A percentile compares a stretch with the other conserved stretches of the same genome.
Evolutionary conservation across 352 stramenopile genomes (phyloP).

Genomic region (Phytophthora agathidicida): DNA sequence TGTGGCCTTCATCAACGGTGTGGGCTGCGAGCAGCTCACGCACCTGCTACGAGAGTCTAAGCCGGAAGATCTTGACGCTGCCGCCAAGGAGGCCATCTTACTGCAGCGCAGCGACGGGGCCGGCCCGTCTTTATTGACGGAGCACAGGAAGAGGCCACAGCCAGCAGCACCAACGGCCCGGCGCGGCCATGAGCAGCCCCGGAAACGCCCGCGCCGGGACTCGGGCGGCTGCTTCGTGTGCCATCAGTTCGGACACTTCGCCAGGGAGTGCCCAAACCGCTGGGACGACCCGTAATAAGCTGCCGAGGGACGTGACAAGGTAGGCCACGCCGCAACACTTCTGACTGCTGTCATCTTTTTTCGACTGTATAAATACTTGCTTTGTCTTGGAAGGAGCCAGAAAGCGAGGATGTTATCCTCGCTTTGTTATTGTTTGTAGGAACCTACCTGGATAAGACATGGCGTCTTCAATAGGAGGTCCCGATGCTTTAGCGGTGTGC

Average conservation of each 20-base stretch:
- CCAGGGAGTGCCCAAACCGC: conserved; percentile 27
- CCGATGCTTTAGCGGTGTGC: conserved; percentile 4
- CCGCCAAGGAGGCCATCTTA: conserved; percentile 29
- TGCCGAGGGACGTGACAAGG: conserved; percentile 1
- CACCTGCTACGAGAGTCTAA: conserved; percentile 26
- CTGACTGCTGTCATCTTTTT: conserved; percentile 17
- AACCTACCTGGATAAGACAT: conserved; percentile 21
- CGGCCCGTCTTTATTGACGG: conserved; percentile 3
- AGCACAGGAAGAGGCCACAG: conserved; percentile 8
- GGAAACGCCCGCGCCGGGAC: conserved; percentile 23
- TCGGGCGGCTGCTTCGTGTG: conserved; percentile 22
- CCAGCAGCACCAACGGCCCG: neutral
- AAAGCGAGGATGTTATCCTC: conserved; percentile 18
- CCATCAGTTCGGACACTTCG: conserved; percentile 29
- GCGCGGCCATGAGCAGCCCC: conserved; percentile 2
- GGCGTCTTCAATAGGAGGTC: conserved; percentile 24
- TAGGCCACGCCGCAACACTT: neutral
- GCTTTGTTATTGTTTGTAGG: too few relatives aligned
- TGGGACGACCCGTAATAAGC: conserved; percentile 20
- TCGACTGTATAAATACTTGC: conserved; percentile 18
- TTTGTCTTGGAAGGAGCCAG: conserved; percentile 6
- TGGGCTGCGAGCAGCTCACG: conserved; percentile 18
- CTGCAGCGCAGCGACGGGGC: conserved; percentile 30
- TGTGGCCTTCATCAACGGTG: conserved; percentile 32
- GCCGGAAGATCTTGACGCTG: conserved; percentile 18